Conservation (phyloP, 78 protist genomes). For the Anaeramoeba ignava region DNA sequence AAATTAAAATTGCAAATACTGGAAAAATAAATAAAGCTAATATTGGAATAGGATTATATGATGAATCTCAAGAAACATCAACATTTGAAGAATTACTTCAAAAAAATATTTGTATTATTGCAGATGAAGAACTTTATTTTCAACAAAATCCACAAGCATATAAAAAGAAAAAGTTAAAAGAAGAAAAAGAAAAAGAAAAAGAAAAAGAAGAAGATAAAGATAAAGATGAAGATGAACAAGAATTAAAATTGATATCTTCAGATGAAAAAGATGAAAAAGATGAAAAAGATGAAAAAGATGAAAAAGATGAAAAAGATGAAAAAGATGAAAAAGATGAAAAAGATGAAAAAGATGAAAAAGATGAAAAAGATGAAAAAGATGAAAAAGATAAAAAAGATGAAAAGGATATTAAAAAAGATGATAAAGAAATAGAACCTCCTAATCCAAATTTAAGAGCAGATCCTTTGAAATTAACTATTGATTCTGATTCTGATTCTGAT, state of each 20-base stretch:
- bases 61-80: too few relatives aligned
- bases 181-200: background rate
- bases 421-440: background rate
- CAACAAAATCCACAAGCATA: too few relatives aligned
- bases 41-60: too few relatives aligned
- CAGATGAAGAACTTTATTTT: too few relatives aligned
- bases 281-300: background rate
- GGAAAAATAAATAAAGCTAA: too few relatives aligned
- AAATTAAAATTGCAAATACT: too few relatives aligned
- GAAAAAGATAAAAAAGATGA: background rate
- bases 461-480: too few relatives aligned
- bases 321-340: background rate
- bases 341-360: background rate
- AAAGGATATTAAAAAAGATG: background rate
- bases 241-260: background rate
- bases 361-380: background rate
- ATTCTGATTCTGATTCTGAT: too few relatives aligned
- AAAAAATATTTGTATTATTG: too few relatives aligned
- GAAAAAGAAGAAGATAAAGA: background rate
- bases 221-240: background rate
- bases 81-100: too few relatives aligned
- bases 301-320: background rate
- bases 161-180: background rate
- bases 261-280: background rate
- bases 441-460: too few relatives aligned